phyloP scores from a whole-genome alignment of 1,284 basidiomycete species.

The Crocinoboletus sp. region DNA sequence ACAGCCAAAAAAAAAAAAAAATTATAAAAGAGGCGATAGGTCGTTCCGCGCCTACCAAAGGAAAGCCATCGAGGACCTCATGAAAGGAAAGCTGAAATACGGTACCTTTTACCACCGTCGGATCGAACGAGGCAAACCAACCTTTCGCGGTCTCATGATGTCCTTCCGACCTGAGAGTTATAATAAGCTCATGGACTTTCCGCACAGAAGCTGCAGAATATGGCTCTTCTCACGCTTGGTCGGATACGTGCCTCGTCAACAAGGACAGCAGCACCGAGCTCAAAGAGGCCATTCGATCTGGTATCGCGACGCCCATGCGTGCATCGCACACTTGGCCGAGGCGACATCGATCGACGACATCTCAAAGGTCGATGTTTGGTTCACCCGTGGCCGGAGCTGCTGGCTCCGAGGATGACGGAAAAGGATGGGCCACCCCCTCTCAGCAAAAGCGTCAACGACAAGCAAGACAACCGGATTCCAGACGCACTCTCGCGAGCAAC shows the following conservation, averaged over 20 bases:
- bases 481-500: slow-evolving; percentile 27
- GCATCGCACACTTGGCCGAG: slow-evolving; percentile 32
- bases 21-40: slow-evolving; percentile 33
- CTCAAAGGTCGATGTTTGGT: slow-evolving; percentile 30
- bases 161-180: slow-evolving; percentile 30
- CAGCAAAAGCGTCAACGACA: slow-evolving; percentile 23
- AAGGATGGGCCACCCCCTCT: slow-evolving; percentile 24
- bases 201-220: slow-evolving; percentile 26
- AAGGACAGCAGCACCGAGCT: slow-evolving; percentile 29
- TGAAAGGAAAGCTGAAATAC: slow-evolving; percentile 52
- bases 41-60: slow-evolving; percentile 39
- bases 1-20: slow-evolving; percentile 22
- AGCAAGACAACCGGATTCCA: slow-evolving; percentile 24
- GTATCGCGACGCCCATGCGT: slow-evolving; percentile 28
- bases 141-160: slow-evolving; percentile 44
- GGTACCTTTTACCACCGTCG: slow-evolving; percentile 53
- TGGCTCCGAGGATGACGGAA: slow-evolving; percentile 28
- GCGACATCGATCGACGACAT: slow-evolving; percentile 28
- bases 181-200: slow-evolving; percentile 25
- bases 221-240: slow-evolving; percentile 29
- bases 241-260: slow-evolving; percentile 30
- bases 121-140: slow-evolving; percentile 60
- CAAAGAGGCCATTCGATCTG: slow-evolving; percentile 32
- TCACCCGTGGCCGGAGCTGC: slow-evolving; percentile 31
- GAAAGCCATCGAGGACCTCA: slow-evolving; percentile 24